A percentile compares a stretch with the other conserved stretches of the same genome.
phyloP scores from a whole-genome alignment of 2,329 filamentous ascomycete genomes.

The Metarhizium brunneum region DNA sequence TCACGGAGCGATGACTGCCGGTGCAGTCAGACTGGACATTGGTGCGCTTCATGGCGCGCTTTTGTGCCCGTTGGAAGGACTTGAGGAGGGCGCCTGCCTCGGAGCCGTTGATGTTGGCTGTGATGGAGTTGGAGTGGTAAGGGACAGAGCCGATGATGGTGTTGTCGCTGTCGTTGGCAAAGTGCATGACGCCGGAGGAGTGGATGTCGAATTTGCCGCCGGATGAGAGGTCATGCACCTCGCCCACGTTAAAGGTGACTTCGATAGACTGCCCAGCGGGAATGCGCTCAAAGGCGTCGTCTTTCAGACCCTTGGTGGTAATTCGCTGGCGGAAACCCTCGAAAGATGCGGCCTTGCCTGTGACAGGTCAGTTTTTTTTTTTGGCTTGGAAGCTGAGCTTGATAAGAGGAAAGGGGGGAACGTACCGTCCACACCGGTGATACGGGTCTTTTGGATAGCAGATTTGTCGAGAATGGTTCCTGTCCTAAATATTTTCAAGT shows the following conservation, averaged over 20 bases:
- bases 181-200: slow-evolving; percentile 46
- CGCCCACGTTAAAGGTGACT: slow-evolving; percentile 43
- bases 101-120: slow-evolving; percentile 46
- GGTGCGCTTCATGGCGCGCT: slow-evolving; percentile 33
- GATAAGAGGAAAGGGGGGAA: not conserved
- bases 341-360: slow-evolving; percentile 34
- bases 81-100: slow-evolving; percentile 41
- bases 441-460: slow-evolving; percentile 41
- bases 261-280: slow-evolving; percentile 38
- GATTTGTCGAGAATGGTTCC: slow-evolving; percentile 43
- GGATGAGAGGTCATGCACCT: slow-evolving; percentile 40
- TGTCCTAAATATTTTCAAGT: slow-evolving; percentile 41
- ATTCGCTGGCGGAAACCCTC: slow-evolving; percentile 44
- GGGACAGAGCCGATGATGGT: slow-evolving; percentile 43
- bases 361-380: not conserved
- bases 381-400: too few relatives aligned
- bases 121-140: slow-evolving; percentile 51
- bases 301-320: slow-evolving; percentile 30
- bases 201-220: slow-evolving; percentile 47
- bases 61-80: slow-evolving; percentile 28
- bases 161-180: slow-evolving; percentile 39
- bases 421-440: slow-evolving; percentile 33
- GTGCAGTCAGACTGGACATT: slow-evolving; percentile 45
- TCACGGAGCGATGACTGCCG: slow-evolving; percentile 31
- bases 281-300: slow-evolving; percentile 41